Base-by-base conservation (phyloP, 225 moss, liverwort and hornwort genomes). In the Pseudoscleropodium purum region DNA sequence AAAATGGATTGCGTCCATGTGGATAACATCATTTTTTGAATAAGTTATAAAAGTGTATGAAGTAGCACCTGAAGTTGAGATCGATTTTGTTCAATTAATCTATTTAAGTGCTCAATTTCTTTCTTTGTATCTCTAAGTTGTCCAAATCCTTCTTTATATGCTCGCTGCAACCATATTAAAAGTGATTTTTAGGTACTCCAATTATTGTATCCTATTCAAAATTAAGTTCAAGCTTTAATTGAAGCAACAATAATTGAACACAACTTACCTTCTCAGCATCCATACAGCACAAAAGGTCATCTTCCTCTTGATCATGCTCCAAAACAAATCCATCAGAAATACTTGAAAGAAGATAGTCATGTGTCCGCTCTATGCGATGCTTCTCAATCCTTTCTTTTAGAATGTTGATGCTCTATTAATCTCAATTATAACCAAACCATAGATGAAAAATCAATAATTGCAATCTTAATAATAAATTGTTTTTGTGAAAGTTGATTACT, bases 71-170 rank as follows among this genome's bases (percentile, higher is more conserved):
- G 95, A 83, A 96, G 91, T 74, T 88, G 90, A 49, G 86, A 91
- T 87, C 89, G 91, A 75, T 92, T 93, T 83, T 96, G 91, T 85
- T 95, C 94, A 82, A 97, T 85, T 74, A 95, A 47, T 76, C 83
- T 90, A 24, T 91, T 92, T 11, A 97, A 92, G 81, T 92, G 92
- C 39, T 95, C 94, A 65, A 96, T 96, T 75, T 97, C 92, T 86
- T 95, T 96, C 79, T 97, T 97, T 63, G 77, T 54, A 29, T 94
- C 94, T 86, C 94, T 90, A 29, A 97, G 84, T 4, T 90, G 90
- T 21, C 82, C 92, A 63, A 96, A 96, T 43, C 91, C 93, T 73
- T 94, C 91, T 89, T 94, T 97, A 81, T 97, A 97, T 23, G 86
- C 87, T 41, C 75, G 82, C 94, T 96, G 30, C 65, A 86, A 36